These are phyloP conservation scores for Helichrysum umbraculigerum DNA, from an alignment of 129 eudicot genomes.

Conservation along the genomic window DNA sequence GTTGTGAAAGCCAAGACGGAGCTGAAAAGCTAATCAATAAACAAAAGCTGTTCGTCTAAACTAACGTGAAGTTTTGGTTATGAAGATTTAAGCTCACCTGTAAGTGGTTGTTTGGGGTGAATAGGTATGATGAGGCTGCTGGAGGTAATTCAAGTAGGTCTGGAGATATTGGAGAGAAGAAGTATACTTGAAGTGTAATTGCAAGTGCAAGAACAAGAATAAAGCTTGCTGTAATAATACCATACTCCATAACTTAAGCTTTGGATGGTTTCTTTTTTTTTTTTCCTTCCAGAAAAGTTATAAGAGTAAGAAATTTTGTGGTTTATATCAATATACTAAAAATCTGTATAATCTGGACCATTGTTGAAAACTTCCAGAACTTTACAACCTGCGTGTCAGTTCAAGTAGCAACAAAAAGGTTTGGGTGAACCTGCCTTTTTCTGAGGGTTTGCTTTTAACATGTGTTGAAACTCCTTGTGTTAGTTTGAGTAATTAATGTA, in stretches of 20 bases:
- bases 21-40: too few species aligned
- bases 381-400: background rate
- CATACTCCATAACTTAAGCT: constrained; percentile 23
- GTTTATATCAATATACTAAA: background rate
- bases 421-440: background rate
- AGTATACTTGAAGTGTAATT: constrained; percentile 47
- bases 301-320: background rate
- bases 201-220: constrained; percentile 49
- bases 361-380: background rate
- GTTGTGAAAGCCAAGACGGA: too few species aligned
- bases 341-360: background rate
- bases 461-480: background rate
- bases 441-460: background rate
- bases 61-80: background rate
- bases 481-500: background rate
- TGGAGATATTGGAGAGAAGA: constrained; percentile 72
- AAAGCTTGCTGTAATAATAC: constrained; percentile 28
- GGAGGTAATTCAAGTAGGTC: constrained; percentile 44
- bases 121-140: constrained; percentile 23
- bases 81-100: constrained; percentile 44
- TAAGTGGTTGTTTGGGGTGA: constrained; percentile 47
- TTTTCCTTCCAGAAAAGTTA: background rate
- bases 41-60: background rate
- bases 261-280: background rate
- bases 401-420: constrained; percentile 7